Evolutionary conservation across 805 yeast species (phyloP), one percentile per base, ranked within the genome.

Genomic region (Schizosaccharomyces osmophilus): DNA sequence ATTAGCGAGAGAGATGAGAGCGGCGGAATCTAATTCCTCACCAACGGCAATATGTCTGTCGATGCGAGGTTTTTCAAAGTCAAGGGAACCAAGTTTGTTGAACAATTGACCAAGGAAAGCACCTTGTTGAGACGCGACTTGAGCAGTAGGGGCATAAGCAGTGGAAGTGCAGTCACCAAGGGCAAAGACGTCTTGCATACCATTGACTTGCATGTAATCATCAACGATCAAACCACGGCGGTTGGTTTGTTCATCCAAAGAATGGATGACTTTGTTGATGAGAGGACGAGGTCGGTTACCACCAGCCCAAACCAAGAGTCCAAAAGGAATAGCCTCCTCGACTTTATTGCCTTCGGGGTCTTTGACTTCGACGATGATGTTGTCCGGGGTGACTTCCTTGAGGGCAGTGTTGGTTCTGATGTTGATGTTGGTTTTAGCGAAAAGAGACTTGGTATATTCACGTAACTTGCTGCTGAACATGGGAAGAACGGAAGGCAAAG

Each of bases 91-190:
- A 45, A 73, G 64, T 31, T 64, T 63, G 65, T 65, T 65, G 72
- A 89, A 84, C 66, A 82, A 80, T 42, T 76, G 74, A 62, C 89
- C 93, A 66, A 89, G 79, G 74, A 80, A 89, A 62, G 78, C 76
- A 71, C 96, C 97, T 74, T 89, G 87, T 77, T 89, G 97, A 74
- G 87, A 82, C 54, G 97, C 97, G 62, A 88, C 97, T 78, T 89
- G 97, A 31, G 97, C 97, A 64, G 97, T 89, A 67, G 97, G 97
- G 55, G 95, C 93, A 67, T 81, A 82, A 71, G 86, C 86, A 65
- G 93, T 85, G 64, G 80, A 77, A 48, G 97, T 86, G 75, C 97
- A 89, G 75, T 89, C 97, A 71, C 97, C 97, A 63, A 89, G 74
- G 60, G 95, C 97, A 73, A 78, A 90, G 67, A 90, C 82, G 68